These are phyloP conservation scores for Rhamnella rubrinervis DNA, from an alignment of 331 rosid species.

Conservation along the genomic window DNA sequence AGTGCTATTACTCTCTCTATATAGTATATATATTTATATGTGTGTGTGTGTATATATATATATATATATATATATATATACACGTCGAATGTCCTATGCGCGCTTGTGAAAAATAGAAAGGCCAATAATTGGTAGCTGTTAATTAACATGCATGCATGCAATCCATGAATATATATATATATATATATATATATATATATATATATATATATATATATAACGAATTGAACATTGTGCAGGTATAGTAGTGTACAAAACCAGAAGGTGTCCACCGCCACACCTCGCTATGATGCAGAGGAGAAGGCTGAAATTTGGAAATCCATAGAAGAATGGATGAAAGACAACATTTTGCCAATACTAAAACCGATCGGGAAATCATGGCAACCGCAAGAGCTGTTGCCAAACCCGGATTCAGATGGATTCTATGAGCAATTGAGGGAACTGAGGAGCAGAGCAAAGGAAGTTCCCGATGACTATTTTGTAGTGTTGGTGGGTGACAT, in stretches of 20 bases:
- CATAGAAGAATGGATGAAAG: constrained; percentile 8
- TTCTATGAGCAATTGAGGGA: constrained; percentile 8
- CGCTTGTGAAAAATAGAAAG: no score
- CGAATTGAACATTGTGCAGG: no score
- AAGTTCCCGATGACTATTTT: constrained; percentile 12
- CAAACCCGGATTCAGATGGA: constrained; percentile 9
- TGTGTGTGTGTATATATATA: no score
- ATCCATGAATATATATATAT: no score
- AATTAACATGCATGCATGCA: no score
- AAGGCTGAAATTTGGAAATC: constrained; percentile 14
- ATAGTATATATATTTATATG: no score
- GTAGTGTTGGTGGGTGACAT: constrained; percentile 15
- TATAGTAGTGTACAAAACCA: background rate
- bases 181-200: no score
- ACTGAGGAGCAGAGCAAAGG: background rate
- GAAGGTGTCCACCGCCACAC: background rate
- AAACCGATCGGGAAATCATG: constrained; percentile 10
- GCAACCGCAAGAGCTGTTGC: constrained; percentile 20
- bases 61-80: no score
- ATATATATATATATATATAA: no score
- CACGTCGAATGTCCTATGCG: no score
- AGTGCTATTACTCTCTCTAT: no score
- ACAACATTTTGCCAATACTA: constrained; percentile 9
- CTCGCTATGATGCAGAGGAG: background rate
- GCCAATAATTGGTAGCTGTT: no score